Evolutionary conservation across 352 stramenopile genomes (phyloP).

Genomic region (Globisporangium carolinianum): DNA sequence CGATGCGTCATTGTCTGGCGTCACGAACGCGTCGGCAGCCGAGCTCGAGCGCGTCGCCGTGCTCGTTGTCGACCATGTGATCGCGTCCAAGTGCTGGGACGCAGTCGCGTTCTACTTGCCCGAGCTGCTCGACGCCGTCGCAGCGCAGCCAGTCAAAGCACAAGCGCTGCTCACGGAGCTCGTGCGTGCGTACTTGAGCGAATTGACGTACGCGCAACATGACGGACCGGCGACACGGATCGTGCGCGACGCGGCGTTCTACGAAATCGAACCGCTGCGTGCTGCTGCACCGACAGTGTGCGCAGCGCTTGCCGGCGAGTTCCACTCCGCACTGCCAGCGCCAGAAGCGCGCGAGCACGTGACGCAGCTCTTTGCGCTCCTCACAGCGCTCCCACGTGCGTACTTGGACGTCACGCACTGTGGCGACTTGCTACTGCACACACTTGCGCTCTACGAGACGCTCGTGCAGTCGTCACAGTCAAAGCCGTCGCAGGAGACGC

Average conservation of each 20-base stretch:
- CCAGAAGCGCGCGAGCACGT: constrained; percentile 1
- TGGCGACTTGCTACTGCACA: constrained; percentile 11
- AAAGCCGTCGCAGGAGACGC: not conserved
- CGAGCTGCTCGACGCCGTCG: constrained; percentile 43
- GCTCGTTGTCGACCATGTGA: constrained; percentile 53
- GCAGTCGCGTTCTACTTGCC: constrained; percentile 63
- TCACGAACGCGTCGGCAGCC: constrained; percentile 5
- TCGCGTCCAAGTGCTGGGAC: constrained; percentile 62
- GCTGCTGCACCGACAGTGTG: constrained; percentile 33
- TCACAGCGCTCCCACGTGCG: constrained; percentile 20
- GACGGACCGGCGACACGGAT: constrained; percentile 31
- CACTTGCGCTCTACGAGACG: constrained; percentile 6
- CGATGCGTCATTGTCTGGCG: constrained; percentile 6
- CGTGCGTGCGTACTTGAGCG: constrained; percentile 24
- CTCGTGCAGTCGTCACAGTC: not conserved
- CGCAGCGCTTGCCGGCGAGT: constrained; percentile 15
- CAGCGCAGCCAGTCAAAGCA: constrained; percentile 8
- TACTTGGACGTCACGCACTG: constrained; percentile 24
- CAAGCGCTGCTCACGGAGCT: constrained; percentile 27
- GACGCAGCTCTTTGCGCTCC: constrained; percentile 21
- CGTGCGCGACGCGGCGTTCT: constrained; percentile 71
- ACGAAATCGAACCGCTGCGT: constrained; percentile 60
- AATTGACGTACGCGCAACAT: constrained; percentile 11
- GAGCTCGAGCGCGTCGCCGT: constrained; percentile 25
- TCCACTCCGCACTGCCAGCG: not conserved